Percentiles rank a stretch among this genome's conserved stretches.
phyloP scores from a whole-genome alignment of 2,329 filamentous ascomycete species.

The Colletotrichum salicis region DNA sequence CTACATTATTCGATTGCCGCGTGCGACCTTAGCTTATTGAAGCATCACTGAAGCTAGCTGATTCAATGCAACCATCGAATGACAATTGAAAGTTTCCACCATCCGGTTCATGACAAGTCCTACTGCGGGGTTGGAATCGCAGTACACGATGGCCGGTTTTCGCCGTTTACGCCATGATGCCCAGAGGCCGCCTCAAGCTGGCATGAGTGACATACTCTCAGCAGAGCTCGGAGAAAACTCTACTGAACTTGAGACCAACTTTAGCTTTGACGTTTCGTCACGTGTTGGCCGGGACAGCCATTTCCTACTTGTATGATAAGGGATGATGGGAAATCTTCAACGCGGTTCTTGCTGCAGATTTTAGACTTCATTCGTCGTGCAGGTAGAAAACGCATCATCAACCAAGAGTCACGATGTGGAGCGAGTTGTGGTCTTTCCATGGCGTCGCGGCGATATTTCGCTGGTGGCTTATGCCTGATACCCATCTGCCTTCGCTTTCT shows the following conservation, averaged over 20 bases:
- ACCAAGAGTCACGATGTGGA: slow-evolving; percentile 23
- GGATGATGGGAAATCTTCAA: neutral
- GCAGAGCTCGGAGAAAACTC: slow-evolving; percentile 13
- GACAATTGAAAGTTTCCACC: neutral
- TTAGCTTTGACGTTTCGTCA: slow-evolving; percentile 30
- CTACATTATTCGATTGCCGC: neutral
- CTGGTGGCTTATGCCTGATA: slow-evolving; percentile 32
- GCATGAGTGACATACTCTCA: slow-evolving; percentile 7
- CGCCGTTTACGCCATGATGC: slow-evolving; percentile 15
- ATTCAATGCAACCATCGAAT: neutral
- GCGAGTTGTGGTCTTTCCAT: slow-evolving; percentile 32
- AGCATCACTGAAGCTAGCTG: no score
- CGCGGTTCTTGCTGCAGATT: neutral
- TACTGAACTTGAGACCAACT: slow-evolving; percentile 24
- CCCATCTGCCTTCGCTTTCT: slow-evolving; percentile 22
- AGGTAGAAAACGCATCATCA: neutral
- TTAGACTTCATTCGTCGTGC: neutral
- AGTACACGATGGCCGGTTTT: neutral
- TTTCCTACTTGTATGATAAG: neutral
- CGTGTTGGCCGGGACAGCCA: slow-evolving; percentile 14
- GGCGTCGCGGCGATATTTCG: slow-evolving; percentile 24
- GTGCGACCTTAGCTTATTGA: neutral
- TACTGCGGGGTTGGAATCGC: neutral
- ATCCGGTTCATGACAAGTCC: neutral
- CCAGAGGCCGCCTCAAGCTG: slow-evolving; percentile 4